A percentile compares a stretch with the other conserved stretches of the same genome.
phyloP scores from a whole-genome alignment of 2,329 filamentous ascomycete species.

The Colletotrichum filicis region DNA sequence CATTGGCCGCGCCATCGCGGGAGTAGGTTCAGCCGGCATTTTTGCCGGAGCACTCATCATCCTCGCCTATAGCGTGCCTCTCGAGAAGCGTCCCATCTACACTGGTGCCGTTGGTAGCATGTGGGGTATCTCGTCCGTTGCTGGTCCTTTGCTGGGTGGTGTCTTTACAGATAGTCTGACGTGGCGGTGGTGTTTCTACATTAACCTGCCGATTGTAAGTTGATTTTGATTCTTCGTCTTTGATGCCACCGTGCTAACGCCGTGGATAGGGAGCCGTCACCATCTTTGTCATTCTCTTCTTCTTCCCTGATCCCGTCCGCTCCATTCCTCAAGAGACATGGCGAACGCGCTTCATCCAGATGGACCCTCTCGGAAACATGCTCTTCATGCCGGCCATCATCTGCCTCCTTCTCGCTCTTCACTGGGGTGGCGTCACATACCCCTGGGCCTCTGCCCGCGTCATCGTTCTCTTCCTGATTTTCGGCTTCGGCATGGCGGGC shows the following conservation, averaged over 20 bases:
- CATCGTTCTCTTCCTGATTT: conserved; percentile 61
- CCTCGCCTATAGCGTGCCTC: conserved; percentile 50
- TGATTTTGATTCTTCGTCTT: neutral
- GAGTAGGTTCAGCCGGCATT: conserved; percentile 55
- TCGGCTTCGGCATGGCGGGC: conserved; percentile 48
- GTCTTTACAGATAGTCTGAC: conserved; percentile 48
- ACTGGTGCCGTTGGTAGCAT: conserved; percentile 55
- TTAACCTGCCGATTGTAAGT: conserved; percentile 51
- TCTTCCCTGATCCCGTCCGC: conserved; percentile 36
- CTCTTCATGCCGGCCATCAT: conserved; percentile 51
- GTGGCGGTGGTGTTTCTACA: conserved; percentile 55
- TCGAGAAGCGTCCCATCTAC: conserved; percentile 46
- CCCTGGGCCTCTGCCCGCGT: conserved; percentile 61
- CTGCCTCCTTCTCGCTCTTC: conserved; percentile 61
- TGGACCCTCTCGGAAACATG: conserved; percentile 42
- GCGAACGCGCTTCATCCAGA: conserved; percentile 20
- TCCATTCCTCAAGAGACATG: neutral
- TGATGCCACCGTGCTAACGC: neutral
- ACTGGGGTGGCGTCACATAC: conserved; percentile 60
- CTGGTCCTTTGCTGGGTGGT: conserved; percentile 48
- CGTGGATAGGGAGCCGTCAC: conserved; percentile 46
- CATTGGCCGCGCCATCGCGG: conserved; percentile 48
- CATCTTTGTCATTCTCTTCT: conserved; percentile 44
- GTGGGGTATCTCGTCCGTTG: conserved; percentile 56
- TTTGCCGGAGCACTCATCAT: conserved; percentile 58